Evolutionary conservation across 2,329 filamentous ascomycete species (phyloP).

Genomic region (Clonostachys byssicola): DNA sequence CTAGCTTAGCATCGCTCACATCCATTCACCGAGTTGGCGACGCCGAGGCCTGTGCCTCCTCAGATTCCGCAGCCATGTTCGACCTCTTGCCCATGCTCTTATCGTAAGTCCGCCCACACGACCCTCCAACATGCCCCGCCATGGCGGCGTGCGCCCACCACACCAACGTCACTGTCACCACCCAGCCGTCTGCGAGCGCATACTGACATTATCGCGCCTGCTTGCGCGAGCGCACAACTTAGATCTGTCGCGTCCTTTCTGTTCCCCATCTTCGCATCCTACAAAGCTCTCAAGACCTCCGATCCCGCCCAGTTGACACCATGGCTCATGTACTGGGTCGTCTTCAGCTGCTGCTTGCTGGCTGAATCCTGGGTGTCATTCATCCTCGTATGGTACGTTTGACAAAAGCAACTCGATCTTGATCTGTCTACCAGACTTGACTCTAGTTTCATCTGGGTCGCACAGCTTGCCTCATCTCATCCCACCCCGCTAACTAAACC

Average conservation of each 20-base stretch:
- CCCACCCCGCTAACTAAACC: too few relatives aligned
- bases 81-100: conserved; percentile 73
- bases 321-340: conserved; percentile 99
- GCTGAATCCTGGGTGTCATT: conserved; percentile 86
- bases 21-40: too few relatives aligned
- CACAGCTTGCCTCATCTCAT: too few relatives aligned
- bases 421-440: too few relatives aligned
- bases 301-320: conserved; percentile 86
- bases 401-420: too few relatives aligned
- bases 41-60: too few relatives aligned
- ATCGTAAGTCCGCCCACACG: conserved; percentile 54
- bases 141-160: conserved; percentile 10
- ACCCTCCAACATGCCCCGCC: conserved; percentile 6
- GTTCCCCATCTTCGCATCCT: conserved; percentile 94
- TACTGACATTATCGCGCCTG: too few relatives aligned
- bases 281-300: conserved; percentile 92
- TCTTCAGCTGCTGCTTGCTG: conserved; percentile 75
- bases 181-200: neutral
- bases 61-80: conserved; percentile 51
- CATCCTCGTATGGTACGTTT: conserved; percentile 70
- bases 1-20: neutral
- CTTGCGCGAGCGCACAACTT: conserved; percentile 3
- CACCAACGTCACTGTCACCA: neutral
- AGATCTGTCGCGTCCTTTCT: conserved; percentile 86
- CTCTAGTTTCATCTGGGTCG: too few relatives aligned